These are phyloP conservation scores for Madurella fahalii DNA, from an alignment of 2,329 filamentous ascomycete genomes.

Conservation along the genomic window DNA sequence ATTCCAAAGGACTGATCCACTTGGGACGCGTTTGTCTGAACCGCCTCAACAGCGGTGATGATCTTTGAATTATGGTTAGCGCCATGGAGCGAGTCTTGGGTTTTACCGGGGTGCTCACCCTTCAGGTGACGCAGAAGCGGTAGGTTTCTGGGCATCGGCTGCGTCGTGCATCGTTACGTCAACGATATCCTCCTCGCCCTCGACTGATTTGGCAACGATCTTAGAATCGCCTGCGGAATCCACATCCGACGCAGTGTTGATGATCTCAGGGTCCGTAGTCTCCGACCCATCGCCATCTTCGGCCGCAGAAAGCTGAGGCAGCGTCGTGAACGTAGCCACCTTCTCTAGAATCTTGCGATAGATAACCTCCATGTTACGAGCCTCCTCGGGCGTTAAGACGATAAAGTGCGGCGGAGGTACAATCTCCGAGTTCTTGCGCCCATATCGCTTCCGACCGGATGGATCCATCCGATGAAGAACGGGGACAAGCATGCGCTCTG, in stretches of 20 bases:
- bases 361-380: constrained; percentile 62
- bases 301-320: constrained; percentile 55
- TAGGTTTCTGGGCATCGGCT: constrained; percentile 33
- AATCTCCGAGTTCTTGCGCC: constrained; percentile 11
- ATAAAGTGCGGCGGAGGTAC: constrained; percentile 63
- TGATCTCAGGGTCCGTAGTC: constrained; percentile 62
- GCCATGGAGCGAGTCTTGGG: background rate
- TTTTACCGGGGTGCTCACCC: constrained; percentile 27
- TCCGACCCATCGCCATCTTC: constrained; percentile 47
- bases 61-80: constrained; percentile 13
- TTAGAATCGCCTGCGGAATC: constrained; percentile 66
- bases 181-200: constrained; percentile 86
- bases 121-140: constrained; percentile 20
- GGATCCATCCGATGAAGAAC: constrained; percentile 57
- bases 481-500: constrained; percentile 66
- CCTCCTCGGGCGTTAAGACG: constrained; percentile 69
- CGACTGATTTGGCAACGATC: constrained; percentile 72
- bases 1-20: constrained; percentile 50
- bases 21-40: constrained; percentile 50
- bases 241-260: constrained; percentile 59
- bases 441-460: constrained; percentile 11
- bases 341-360: constrained; percentile 75
- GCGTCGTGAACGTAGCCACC: constrained; percentile 71
- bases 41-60: constrained; percentile 36
- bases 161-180: constrained; percentile 80